A percentile compares a stretch with the other conserved stretches of the same genome.
Conservation (phyloP, 2,329 filamentous ascomycete species). For the Whalleya microplaca region DNA sequence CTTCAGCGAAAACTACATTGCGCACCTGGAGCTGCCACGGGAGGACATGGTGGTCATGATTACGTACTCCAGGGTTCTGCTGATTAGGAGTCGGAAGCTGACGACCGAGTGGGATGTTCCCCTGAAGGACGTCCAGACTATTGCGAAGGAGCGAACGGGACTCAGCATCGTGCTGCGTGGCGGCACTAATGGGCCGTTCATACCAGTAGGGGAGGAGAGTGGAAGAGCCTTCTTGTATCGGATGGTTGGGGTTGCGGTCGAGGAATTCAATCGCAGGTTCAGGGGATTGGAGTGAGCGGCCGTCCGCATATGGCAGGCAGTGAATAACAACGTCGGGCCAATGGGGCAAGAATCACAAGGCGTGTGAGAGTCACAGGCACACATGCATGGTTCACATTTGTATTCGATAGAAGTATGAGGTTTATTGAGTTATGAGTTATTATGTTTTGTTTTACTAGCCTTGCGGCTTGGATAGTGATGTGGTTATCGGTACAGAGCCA, state of each 20-base stretch:
- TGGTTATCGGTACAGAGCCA: no score
- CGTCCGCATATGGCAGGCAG: background rate
- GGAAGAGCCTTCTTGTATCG: slow-evolving; percentile 65
- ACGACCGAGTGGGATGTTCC: slow-evolving; percentile 95
- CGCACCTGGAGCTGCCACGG: slow-evolving; percentile 86
- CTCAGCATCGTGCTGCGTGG: slow-evolving; percentile 87
- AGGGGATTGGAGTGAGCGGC: slow-evolving; percentile 45
- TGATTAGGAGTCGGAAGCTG: slow-evolving; percentile 84
- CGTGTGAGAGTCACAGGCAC: background rate
- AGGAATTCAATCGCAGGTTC: slow-evolving; percentile 69
- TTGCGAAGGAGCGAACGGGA: slow-evolving; percentile 93
- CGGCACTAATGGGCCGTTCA: slow-evolving; percentile 90
- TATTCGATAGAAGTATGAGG: background rate
- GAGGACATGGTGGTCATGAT: slow-evolving; percentile 91
- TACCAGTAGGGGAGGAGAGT: slow-evolving; percentile 90
- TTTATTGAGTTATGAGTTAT: background rate
- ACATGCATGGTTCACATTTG: background rate
- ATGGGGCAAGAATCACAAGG: background rate
- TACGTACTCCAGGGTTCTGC: slow-evolving; percentile 84
- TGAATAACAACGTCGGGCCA: background rate
- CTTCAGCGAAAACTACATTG: slow-evolving; percentile 97
- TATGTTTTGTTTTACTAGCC: background rate
- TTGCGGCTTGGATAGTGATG: no score
- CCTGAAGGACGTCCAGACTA: slow-evolving; percentile 94
- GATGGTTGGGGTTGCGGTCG: slow-evolving; percentile 68